Base-by-base conservation (phyloP, 1,139 yeast genomes). In the Hansenula sp. region DNA sequence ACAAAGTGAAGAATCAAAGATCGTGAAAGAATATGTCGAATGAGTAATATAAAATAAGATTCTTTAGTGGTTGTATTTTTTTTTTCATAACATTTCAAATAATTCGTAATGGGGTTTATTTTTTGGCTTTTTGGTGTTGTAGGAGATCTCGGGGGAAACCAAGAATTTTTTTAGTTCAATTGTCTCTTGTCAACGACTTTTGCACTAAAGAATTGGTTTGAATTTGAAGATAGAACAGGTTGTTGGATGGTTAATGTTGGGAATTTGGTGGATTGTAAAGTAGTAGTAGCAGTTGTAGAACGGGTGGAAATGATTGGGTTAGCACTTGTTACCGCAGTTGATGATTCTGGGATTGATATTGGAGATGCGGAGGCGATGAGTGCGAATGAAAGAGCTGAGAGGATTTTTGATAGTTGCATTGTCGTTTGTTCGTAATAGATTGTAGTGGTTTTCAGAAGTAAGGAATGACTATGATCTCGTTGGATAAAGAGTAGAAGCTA, bases 141-240 rank as follows among this genome's bases (percentile, higher is more conserved):
- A 21, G 25, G 25, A 21, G 25, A 21, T 21, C 25, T 21, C 25
- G 25, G 25, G 9, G 25, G 21, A 17, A 15, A 31, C 21, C 11
- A 4, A 31, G 33, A n/a, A 5, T 30, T 5, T 17, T 21, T 13
- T 29, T 19, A 42, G 15, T 42, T 32, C 21, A 42, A 25, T 6
- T 31, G 30, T 40, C 47, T 44, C 18, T 42, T 40, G n/a, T 28
- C 42, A 11, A 46, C 17, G 12, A 46, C 49, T n/a, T 41, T 44
- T 7, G 45, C 47, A 12, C 41, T 36, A 28, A 37, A 46, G 33
- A 46, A 46, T 16, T 40, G 45, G 15, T 45, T 45, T 17, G 47
- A 33, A 17, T 41, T 40, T 6, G 39, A 38, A 13, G 15, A 18
- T 18, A 31, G 17, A 12, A 34, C 33, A 3, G 45, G 34, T 36